Conservation (phyloP, 805 yeast genomes). For the Blastobotrys parvus region DNA sequence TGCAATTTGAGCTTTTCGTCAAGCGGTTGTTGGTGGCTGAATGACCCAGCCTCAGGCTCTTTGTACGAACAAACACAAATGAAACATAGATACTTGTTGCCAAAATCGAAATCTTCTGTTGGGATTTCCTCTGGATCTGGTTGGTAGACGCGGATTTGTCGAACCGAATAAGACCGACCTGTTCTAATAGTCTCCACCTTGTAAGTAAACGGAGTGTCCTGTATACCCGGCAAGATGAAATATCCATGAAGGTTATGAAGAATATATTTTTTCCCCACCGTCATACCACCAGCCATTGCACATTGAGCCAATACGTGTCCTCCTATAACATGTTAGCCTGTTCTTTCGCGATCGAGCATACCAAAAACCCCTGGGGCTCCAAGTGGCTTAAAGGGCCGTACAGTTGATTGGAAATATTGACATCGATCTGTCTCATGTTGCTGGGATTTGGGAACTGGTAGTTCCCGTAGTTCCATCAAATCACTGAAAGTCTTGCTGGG, state of each 20-base stretch:
- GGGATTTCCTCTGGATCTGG: conserved; percentile 13
- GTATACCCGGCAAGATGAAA: conserved; percentile 23
- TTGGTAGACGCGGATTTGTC: conserved; percentile 24
- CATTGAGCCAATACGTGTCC: conserved; percentile 26
- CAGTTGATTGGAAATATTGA: conserved; percentile 16
- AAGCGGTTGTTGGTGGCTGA: conserved; percentile 12
- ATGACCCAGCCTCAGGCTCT: conserved; percentile 9
- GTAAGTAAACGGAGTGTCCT: conserved; percentile 23
- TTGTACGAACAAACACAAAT: conserved; percentile 14
- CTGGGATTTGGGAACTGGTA: conserved; percentile 10
- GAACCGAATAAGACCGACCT: conserved; percentile 20
- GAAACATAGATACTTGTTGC: conserved; percentile 13
- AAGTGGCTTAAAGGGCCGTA: conserved; percentile 20
- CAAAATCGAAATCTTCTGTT: conserved; percentile 12
- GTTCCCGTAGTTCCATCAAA: conserved; percentile 12
- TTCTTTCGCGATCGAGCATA: not conserved
- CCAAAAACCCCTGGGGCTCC: conserved; percentile 23
- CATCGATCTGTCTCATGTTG: conserved; percentile 1
- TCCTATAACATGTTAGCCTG: conserved; percentile 3
- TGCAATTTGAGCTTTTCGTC: conserved; percentile 12
- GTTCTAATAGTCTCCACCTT: conserved; percentile 21
- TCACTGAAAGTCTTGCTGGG: conserved; percentile 14
- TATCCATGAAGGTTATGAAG: conserved; percentile 23
- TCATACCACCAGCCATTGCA: conserved; percentile 18
- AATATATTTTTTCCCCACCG: conserved; percentile 15